Conservation (phyloP, 2,329 filamentous ascomycete genomes). For the Fusarium xylarioides region DNA sequence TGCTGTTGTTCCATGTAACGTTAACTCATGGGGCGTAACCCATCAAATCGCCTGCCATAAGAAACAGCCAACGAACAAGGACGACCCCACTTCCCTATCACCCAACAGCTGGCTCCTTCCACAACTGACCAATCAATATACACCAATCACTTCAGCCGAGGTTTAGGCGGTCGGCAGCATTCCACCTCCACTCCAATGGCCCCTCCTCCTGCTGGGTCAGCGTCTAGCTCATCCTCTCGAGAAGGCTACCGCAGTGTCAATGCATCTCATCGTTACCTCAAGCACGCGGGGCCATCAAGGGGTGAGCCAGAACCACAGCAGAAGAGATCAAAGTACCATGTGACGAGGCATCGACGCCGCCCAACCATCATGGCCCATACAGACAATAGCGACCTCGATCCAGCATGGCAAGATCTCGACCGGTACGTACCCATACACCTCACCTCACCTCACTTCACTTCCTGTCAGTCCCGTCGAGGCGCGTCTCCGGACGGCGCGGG, state of each 20-base stretch:
- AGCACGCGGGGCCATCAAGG: constrained; percentile 38
- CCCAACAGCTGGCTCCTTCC: background rate
- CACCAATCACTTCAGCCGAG: constrained; percentile 24
- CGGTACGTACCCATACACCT: constrained; percentile 64
- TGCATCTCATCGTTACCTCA: constrained; percentile 46
- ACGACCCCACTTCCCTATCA: constrained; percentile 20
- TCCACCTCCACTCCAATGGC: constrained; percentile 36
- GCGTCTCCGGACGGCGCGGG: constrained; percentile 5
- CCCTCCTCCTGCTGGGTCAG: constrained; percentile 38
- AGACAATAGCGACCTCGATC: constrained; percentile 56
- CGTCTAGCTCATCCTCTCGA: constrained; percentile 36
- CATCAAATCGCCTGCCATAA: constrained; percentile 27
- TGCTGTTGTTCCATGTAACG: constrained; percentile 40
- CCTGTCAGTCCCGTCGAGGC: background rate
- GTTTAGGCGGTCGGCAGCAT: constrained; percentile 37
- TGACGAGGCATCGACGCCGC: constrained; percentile 40
- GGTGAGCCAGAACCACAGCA: constrained; percentile 23
- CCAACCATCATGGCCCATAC: constrained; percentile 49
- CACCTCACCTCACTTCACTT: background rate
- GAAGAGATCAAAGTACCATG: constrained; percentile 39
- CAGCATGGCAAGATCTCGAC: constrained; percentile 79
- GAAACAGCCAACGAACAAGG: constrained; percentile 8
- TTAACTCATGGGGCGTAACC: constrained; percentile 36
- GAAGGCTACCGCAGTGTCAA: constrained; percentile 31
- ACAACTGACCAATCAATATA: constrained; percentile 31